Evolutionary conservation across 2,329 filamentous ascomycete genomes (phyloP).

Genomic region (Colletotrichum horii): DNA sequence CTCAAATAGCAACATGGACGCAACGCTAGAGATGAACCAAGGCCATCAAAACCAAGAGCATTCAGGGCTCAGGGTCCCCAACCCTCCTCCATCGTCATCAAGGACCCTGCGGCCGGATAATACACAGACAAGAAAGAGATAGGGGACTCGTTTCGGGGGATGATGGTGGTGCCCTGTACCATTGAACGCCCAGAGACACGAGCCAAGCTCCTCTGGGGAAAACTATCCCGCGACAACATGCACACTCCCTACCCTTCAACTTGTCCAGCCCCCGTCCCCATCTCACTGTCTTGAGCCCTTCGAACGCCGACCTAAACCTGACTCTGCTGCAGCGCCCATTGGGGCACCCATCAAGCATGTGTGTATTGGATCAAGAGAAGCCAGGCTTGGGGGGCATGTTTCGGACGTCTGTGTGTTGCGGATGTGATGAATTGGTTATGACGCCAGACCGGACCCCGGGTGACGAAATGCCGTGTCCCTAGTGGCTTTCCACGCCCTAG

Average conservation of each 20-base stretch:
- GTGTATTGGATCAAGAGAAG: not conserved
- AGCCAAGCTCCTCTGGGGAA: not conserved
- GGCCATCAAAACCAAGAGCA: not conserved
- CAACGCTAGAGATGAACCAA: not conserved
- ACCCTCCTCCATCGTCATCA: not conserved
- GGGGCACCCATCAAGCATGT: not conserved
- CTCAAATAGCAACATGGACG: not conserved
- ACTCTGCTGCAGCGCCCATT: not conserved
- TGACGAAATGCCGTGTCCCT: conserved; percentile 14
- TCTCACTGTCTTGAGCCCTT: not conserved
- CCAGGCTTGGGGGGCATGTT: not conserved
- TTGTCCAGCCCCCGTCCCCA: not conserved
- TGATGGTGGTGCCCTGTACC: not conserved
- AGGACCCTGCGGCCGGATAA: not conserved
- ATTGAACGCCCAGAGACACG: not conserved
- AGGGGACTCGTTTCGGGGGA: not conserved
- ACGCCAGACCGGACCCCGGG: conserved; percentile 13
- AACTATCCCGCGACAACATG: not conserved
- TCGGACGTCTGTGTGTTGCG: not conserved
- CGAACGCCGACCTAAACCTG: not conserved
- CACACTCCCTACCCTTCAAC: conserved; percentile 4
- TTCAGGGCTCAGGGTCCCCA: not conserved
- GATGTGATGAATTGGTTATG: not conserved
- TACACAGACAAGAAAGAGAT: not conserved
- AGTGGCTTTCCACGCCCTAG: not conserved